A percentile compares a stretch with the other conserved stretches of the same genome.
phyloP scores from a whole-genome alignment of 176 grass and related monocot genomes.

The Paspalum notatum region DNA sequence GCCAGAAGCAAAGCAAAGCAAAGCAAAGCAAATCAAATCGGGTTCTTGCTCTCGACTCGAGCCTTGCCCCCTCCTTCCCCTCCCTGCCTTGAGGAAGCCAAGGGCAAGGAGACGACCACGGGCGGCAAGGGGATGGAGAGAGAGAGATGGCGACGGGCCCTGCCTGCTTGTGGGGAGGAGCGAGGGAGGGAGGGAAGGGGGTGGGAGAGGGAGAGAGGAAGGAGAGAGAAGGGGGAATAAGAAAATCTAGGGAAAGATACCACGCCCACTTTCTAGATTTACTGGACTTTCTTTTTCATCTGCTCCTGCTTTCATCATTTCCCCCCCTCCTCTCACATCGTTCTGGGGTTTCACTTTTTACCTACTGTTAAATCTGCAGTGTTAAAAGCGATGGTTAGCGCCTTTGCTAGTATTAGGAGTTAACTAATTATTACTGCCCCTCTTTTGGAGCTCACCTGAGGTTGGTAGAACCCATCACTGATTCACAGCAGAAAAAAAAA shows the following conservation, averaged over 20 bases:
- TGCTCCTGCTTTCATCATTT: too few relatives aligned
- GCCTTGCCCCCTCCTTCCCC: neutral
- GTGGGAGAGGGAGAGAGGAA: neutral
- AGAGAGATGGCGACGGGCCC: conserved; percentile 18
- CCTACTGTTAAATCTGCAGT: conserved; percentile 3
- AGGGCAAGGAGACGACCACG: conserved; percentile 27
- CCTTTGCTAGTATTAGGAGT: neutral
- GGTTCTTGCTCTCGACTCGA: neutral
- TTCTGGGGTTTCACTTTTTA: neutral
- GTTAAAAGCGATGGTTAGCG: conserved; percentile 5
- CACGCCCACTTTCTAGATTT: conserved; percentile 62
- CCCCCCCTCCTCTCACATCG: too few relatives aligned
- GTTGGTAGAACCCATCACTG: conserved; percentile 33
- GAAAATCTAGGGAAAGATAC: conserved; percentile 61
- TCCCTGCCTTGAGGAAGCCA: conserved; percentile 2
- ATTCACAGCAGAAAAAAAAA: neutral
- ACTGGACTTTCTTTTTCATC: conserved; percentile 37
- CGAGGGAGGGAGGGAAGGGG: neutral
- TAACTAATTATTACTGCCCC: conserved; percentile 15
- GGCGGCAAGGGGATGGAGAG: neutral
- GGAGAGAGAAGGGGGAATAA: conserved; percentile 31
- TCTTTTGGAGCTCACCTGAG: conserved; percentile 31
- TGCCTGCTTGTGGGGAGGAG: neutral
- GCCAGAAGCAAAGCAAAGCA: too few relatives aligned
- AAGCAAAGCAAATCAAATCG: conserved; percentile 43